Evolutionary conservation across 768 basidiomycete species (phyloP).

Genomic region (Auriscalpium orientale): DNA sequence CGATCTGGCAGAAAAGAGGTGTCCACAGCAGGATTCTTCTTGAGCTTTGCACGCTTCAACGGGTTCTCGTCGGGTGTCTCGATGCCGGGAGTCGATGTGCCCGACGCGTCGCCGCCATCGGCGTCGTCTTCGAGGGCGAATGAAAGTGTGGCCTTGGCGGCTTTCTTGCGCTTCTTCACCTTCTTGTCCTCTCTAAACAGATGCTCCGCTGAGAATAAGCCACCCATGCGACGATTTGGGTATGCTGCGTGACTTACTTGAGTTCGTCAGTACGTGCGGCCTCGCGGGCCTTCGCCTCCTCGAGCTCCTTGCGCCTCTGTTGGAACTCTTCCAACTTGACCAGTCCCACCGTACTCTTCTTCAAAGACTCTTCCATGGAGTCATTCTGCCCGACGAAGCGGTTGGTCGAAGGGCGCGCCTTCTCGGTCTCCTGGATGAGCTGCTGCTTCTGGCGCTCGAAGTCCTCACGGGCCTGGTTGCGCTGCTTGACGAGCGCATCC

Average conservation of each 20-base stretch:
- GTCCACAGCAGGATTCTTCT: constrained; percentile 95
- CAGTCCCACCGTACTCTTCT: constrained; percentile 86
- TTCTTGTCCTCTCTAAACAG: constrained; percentile 84
- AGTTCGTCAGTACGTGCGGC: constrained; percentile 78
- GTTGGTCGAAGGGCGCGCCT: constrained; percentile 76
- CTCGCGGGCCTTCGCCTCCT: constrained; percentile 86
- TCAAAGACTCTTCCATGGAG: constrained; percentile 88
- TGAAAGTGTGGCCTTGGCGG: constrained; percentile 80
- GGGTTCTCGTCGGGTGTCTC: constrained; percentile 34
- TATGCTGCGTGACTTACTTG: constrained; percentile 57
- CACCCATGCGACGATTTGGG: constrained; percentile 31
- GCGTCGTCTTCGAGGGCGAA: constrained; percentile 87
- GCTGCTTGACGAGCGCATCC: constrained; percentile 79
- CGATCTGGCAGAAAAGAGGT: constrained; percentile 98
- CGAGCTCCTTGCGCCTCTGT: constrained; percentile 77
- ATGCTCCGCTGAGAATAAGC: constrained; percentile 76
- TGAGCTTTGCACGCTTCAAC: constrained; percentile 68
- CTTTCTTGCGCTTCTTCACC: constrained; percentile 89
- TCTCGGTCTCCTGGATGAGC: constrained; percentile 85
- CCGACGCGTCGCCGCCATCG: constrained; percentile 32
- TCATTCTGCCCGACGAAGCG: constrained; percentile 94
- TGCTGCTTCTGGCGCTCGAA: constrained; percentile 75
- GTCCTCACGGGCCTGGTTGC: constrained; percentile 71
- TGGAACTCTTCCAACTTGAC: constrained; percentile 91
- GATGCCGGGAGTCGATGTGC: constrained; percentile 27